Base-by-base conservation (phyloP, 768 basidiomycete species). In the Tulasnella sp. region DNA sequence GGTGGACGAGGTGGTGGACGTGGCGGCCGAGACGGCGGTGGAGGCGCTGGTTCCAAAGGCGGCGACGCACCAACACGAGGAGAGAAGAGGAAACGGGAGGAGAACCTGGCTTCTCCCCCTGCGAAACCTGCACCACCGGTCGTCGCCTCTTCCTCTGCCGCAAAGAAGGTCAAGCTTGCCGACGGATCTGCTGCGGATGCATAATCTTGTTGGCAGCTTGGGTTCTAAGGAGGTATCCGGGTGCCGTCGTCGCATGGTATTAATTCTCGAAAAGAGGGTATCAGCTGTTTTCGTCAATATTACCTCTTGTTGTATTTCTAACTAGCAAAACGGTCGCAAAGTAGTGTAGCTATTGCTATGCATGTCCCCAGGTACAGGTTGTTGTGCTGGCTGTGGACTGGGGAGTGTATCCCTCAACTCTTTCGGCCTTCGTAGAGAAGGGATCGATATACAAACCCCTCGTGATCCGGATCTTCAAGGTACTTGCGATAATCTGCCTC, bases 1-100 rank as follows among this genome's bases (percentile, higher is more conserved):
- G 80, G 81, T 16, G 77, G 83, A 38, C 71, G 58, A 74, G 75
- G 77, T 40, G 80, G 81, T 18, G 82, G 81, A 31, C 76, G 80
- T 8, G 78, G 81, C 21, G 81, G 81, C 3, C 75, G 80, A 4
- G 77, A 76, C 21, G 42, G 77, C 10, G 72, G 76, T 56, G 80
- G 79, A 39, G 46, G 72, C 16, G 36, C 39, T 19, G 79, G 75
- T 10, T 72, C 68, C 34, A 27, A 52, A 42, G 76, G 76, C 12
- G 80, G 72, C 34, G 12, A 42, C 18, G 27, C 71, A 14, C 71
- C 24, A 16, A 27, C n/a, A n/a, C n/a, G 58, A 21, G 80, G 80
- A 12, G 52, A 34, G 40, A 80, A 79, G 46, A n/a, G 79, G 27
- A 80, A 76, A 68, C 80, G 77, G 24, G 80, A 80, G 21, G 80